Base-by-base conservation (phyloP, 2,329 filamentous ascomycete genomes). In the Clonostachys sp. region DNA sequence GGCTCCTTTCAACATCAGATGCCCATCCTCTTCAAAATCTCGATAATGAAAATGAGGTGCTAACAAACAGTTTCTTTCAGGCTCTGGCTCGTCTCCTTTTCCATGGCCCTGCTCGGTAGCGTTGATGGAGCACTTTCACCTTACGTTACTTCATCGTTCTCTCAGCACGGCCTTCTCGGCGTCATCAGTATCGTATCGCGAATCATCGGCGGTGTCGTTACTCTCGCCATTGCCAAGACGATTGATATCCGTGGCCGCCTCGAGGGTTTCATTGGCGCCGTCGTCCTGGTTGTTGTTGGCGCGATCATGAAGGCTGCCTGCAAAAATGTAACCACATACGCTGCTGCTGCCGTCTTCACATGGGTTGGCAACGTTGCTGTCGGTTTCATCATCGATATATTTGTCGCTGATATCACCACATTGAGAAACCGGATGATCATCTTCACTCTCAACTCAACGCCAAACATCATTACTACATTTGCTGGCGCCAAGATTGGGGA, bases 101-200 rank as follows among this genome's bases (percentile, higher is more conserved):
- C 64, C 48, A 64, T 68, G 47, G 56, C 57, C 18, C 57, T 72
- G 30, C 52, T 70, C n/a, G 53, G 59, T 12, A 59, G 61, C 33
- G 59, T 71, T 47, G 61, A 71, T 42, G 55, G 71, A 44, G 76
- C 80, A 34, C 66, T 87, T 42, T 75, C 77, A 14, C 76, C 80
- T 38, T 87, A 83, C 63, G 80, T 86, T 24, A 87, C 84, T 2
- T 86, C 82, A 49, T 73, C 77, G 3, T 87, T 87, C 57, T 70
- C 70, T 35, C 72, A 75, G 44, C 84, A 87, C 58, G 84, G 83
- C 13, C 70, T 87, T 34, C 72, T 87, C n/a, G 80, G 82, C 3
- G 84, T 82, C 0, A 78, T 85, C 41, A 68, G 78, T 44, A 81
- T 87, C 20, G 74, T 87, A 13, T 79, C 84, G 45, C 61, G 61